Conservation (phyloP, 441 rosid species). For the Erysimum pusillum region DNA sequence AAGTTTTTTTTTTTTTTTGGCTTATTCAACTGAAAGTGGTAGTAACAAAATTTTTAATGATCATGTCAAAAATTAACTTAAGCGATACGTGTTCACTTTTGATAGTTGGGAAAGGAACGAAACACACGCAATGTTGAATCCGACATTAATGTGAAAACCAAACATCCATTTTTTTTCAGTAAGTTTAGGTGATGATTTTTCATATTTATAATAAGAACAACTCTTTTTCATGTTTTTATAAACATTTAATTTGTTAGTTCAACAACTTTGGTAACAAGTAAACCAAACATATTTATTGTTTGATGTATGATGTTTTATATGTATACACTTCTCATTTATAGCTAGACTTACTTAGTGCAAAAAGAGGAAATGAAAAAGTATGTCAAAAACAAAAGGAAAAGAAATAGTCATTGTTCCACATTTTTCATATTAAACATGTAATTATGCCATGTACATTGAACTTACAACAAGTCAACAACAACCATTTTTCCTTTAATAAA, state of each 20-base stretch:
- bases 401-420: conserved; percentile 34
- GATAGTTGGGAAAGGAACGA: conserved; percentile 33
- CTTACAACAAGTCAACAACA: conserved; percentile 41
- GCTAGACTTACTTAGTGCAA: conserved; percentile 2
- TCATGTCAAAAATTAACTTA: background rate
- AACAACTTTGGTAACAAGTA: conserved; percentile 50
- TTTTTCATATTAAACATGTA: conserved; percentile 36
- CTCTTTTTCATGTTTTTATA: conserved; percentile 33
- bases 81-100: conserved; percentile 12
- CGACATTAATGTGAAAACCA: conserved; percentile 42
- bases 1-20: background rate
- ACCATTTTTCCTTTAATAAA: conserved; percentile 21
- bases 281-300: conserved; percentile 47
- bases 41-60: background rate
- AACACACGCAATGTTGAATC: conserved; percentile 34
- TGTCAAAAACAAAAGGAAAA: background rate
- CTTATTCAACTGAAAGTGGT: background rate
- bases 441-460: conserved; percentile 38
- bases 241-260: conserved; percentile 49
- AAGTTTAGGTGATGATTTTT: conserved; percentile 36
- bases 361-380: background rate
- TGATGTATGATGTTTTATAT: conserved; percentile 41
- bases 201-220: conserved; percentile 30
- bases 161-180: conserved; percentile 32
- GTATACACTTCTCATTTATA: conserved; percentile 16